Evolutionary conservation across 2,329 filamentous ascomycete genomes (phyloP).

Genomic region (Fusarium lyarnte): DNA sequence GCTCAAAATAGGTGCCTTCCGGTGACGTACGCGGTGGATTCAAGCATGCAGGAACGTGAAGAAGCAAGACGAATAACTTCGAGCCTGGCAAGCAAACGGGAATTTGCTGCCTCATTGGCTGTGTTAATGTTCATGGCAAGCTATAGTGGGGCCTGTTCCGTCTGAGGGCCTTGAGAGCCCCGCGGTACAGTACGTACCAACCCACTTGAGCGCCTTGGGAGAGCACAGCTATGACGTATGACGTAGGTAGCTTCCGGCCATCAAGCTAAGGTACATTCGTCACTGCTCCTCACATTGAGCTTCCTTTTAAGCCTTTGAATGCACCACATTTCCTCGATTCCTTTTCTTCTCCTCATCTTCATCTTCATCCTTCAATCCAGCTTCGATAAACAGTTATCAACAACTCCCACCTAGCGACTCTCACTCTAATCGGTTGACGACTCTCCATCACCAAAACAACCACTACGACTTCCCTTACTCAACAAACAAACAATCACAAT

Average conservation of each 20-base stretch:
- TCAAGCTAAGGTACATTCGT: conserved; percentile 34
- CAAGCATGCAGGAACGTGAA: conserved; percentile 40
- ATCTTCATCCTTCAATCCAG: conserved; percentile 25
- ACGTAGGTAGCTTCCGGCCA: conserved; percentile 33
- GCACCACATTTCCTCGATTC: conserved; percentile 7
- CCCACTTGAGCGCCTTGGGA: conserved; percentile 17
- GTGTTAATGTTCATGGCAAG: neutral
- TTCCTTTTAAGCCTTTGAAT: conserved; percentile 39
- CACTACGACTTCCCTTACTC: conserved; percentile 18
- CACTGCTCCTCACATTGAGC: conserved; percentile 30
- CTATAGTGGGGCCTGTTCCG: conserved; percentile 3
- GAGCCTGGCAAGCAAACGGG: conserved; percentile 19
- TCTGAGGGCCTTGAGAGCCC: conserved; percentile 8
- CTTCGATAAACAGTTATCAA: neutral
- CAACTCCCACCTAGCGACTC: neutral
- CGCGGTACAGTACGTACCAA: conserved; percentile 23
- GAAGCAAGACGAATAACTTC: conserved; percentile 25
- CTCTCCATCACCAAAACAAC: conserved; percentile 20
- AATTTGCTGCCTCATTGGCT: conserved; percentile 15
- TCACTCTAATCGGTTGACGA: conserved; percentile 9
- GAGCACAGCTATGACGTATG: conserved; percentile 37
- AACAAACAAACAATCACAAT: conserved; percentile 56
- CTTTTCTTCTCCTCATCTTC: conserved; percentile 23
- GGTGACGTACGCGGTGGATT: conserved; percentile 42
- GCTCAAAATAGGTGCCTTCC: neutral